Base-by-base conservation (phyloP, 2,329 filamentous ascomycete genomes). In the Didymella keratinophila region DNA sequence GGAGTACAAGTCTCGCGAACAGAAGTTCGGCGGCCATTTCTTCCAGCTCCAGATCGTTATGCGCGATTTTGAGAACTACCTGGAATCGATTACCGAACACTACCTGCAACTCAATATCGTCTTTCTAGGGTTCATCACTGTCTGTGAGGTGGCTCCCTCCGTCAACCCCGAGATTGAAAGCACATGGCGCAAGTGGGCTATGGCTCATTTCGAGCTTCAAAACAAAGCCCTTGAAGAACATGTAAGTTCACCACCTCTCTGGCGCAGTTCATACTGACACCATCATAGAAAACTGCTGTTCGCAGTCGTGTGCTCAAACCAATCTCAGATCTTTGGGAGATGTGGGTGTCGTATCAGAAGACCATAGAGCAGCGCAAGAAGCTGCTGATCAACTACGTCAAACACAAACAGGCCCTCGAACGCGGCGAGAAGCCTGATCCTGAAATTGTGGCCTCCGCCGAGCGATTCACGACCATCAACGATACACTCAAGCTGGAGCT, bases 331-430 rank as follows among this genome's bases (percentile, higher is more conserved):
- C 84, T 93, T 28, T 90, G 95, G 73, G 89, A 90, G 70, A 83
- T 92, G 9, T 93, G 96, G 70, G 88, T 90, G 52, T 90, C 91
- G 34, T 93, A 94, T 2, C 91, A 93, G 47, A 86, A 93, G 58
- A 89, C 95, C 4, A 97, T 98, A 87, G 91, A 93, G 73, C 97
- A 98, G 80, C 90, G 95, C 23, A 89, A 93, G 68, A 98, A 98
- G 81, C 89, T 92, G n/a, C 86, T 96, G 14, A 81, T 94, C 16
- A 93, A 97, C 72, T 98, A 91, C 76, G 92, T 94, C 64, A 90
- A 90, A 66, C 92, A 87, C 67, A 88, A 91, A 70, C 86, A 90
- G 66, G 83, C 93, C 58, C 89, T 90, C 71, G 90, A 92, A 43
- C 84, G 87, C 32, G 92, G 92, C 62, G 93, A 96, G 76, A 96